A percentile compares a stretch with the other conserved stretches of the same genome.
Conservation (phyloP, 495 filamentous ascomycete species). For the Talaromyces nanjingensis region DNA sequence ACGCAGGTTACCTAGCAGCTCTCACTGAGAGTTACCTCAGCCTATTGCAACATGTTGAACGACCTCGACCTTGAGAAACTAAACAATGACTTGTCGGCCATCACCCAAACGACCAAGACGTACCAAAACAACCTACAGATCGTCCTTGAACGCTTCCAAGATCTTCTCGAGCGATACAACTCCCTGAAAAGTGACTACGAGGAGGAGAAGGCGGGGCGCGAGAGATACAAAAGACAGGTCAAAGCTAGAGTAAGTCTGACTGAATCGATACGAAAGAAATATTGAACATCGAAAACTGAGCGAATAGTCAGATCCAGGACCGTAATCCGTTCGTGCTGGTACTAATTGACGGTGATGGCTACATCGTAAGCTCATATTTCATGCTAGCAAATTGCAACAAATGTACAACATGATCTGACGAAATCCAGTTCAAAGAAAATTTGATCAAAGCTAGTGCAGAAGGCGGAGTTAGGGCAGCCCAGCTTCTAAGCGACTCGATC, state of each 20-base stretch:
- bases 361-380: constrained; percentile 26
- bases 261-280: not conserved
- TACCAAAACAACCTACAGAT: constrained; percentile 30
- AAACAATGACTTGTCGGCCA: constrained; percentile 19
- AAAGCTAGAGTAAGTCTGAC: constrained; percentile 34
- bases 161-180: constrained; percentile 43
- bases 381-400: not conserved
- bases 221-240: constrained; percentile 47
- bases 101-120: constrained; percentile 24
- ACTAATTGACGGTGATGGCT: constrained; percentile 56
- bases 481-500: constrained; percentile 43
- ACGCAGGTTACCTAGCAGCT: not conserved
- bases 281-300: not conserved
- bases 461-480: constrained; percentile 52
- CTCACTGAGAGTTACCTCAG: not conserved
- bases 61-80: constrained; percentile 33
- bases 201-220: constrained; percentile 46
- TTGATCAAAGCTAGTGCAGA: constrained; percentile 43
- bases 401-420: not conserved
- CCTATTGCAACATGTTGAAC: constrained; percentile 24
- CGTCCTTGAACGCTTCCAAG: constrained; percentile 31
- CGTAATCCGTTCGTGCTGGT: constrained; percentile 56
- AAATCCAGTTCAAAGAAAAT: constrained; percentile 45
- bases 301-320: constrained; percentile 22
- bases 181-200: constrained; percentile 50